Base-by-base conservation (phyloP, 2,329 filamentous ascomycete species). In the Venturia carpophila region DNA sequence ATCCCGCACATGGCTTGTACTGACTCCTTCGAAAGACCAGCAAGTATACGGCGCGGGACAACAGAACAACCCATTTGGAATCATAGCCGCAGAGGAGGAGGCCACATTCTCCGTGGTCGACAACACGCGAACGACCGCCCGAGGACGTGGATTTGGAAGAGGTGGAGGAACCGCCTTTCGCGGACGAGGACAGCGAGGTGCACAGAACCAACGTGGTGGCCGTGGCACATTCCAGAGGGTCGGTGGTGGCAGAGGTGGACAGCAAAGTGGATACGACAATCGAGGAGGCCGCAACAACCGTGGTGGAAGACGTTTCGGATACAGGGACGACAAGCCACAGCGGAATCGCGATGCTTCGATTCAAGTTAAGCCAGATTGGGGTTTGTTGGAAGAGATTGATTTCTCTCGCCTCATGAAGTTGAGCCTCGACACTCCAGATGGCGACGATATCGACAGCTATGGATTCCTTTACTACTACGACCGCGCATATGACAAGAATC, bases 391-490 rank as follows among this genome's bases (percentile, higher is more conserved):
- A 80, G 94, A 99, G 83, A 97, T 99, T 76, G 94, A 99, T 78
- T 99, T 96, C 81, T 93, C 91, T 81, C 89, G 94, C 70, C 85
- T 99, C 71, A 84, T 86, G 71, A 99, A 99, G 84, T 85, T 99
- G 73, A 99, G 97, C 80, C 84, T 99, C 68, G 94, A 97, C 72
- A 88, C 92, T 19, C 91, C 93, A 70, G 91, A 96, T 63, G 94
- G 94, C 73, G 94, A 99, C 79, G 94, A 99, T 74, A 79, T 99
- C 68, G 93, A 96, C 71, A 87, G 86, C 77, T 97, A 97, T 77
- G 94, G 94, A 69, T 99, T 97, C 87, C 84, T 99, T 65, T 93
- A 97, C 86, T 91, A 94, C 84, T 99, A 99, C 79, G 94, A 99
- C 80, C 90, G 93, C 71, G 86, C 87, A 67, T 97, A 90, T 81